Percentiles rank a stretch among this genome's conserved stretches.
phyloP scores from a whole-genome alignment of 768 basidiomycete species.

The Rhodotorula babjevae region DNA sequence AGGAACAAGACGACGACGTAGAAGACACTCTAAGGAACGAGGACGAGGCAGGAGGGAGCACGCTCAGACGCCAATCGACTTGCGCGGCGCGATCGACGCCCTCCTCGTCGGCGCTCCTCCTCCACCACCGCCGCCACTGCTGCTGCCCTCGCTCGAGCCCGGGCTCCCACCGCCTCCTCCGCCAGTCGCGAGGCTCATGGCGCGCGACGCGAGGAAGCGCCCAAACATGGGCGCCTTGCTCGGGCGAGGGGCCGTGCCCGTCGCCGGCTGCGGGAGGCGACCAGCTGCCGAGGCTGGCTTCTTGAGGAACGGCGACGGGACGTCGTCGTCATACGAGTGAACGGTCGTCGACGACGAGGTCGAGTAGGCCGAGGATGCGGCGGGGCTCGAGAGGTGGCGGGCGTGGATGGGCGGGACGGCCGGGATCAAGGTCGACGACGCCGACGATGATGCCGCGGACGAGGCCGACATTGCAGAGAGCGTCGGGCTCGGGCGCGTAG shows the following conservation, averaged over 20 bases:
- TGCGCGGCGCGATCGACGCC: slow-evolving; percentile 12
- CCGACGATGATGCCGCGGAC: too few species aligned
- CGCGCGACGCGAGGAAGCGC: slow-evolving; percentile 24
- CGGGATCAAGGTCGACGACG: background rate
- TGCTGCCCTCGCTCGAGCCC: background rate
- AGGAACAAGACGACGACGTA: background rate
- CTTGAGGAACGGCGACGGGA: slow-evolving; percentile 37
- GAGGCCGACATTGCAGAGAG: background rate
- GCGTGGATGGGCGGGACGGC: slow-evolving; percentile 3
- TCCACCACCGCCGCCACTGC: too few species aligned
- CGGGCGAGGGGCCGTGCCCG: background rate
- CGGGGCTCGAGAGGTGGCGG: background rate
- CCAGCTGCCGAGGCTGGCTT: slow-evolving; percentile 11
- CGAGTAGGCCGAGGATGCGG: background rate
- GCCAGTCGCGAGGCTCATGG: slow-evolving; percentile 1
- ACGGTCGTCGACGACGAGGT: background rate
- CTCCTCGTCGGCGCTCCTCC: background rate
- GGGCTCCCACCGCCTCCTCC: background rate
- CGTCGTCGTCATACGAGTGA: slow-evolving; percentile 22
- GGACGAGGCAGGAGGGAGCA: background rate
- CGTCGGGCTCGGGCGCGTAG: slow-evolving; percentile 2
- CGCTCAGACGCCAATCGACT: slow-evolving; percentile 23
- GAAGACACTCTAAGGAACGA: background rate
- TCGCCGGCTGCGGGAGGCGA: background rate
- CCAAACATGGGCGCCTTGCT: slow-evolving; percentile 25